Base-by-base conservation (phyloP, 2,329 filamentous ascomycete species). In the Triangularia verruculosa region DNA sequence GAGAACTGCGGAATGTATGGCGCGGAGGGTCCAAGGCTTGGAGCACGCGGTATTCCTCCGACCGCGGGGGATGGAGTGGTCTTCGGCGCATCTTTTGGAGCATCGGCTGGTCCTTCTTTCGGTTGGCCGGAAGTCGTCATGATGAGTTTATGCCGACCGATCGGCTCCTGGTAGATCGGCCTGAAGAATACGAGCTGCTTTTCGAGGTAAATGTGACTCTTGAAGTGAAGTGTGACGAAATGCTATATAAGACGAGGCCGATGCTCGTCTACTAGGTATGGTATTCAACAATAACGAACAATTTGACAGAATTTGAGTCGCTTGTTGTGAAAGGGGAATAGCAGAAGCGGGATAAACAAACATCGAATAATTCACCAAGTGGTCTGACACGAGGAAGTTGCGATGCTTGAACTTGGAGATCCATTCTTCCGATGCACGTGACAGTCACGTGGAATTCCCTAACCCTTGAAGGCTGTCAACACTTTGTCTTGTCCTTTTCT, bases 1-100 rank as follows among this genome's bases (percentile, higher is more conserved):
- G 74, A 69, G 57, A 74, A 74, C 61, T 74, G 72, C 3, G 70
- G 71, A 12, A 71, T 63, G 61, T 74, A 74, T 15, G 64, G 2
- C 68, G 66, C 20, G 66, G 67, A 17, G 65, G 54, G 15, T 66
- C 17, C 12, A 60, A 51, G 5, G 56, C 39, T 51, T 4, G 68
- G 30, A 20, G 39, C 39, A 8, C 11, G 51, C 51, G 17, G 64
- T 51, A n/a, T 22, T 47, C 15, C 52, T 15, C 39, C 47, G 47
- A 15, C 13, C 25, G 52, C 56, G 12, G n/a, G 17, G 32, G 15
- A 20, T 59, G 39, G 22, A 9, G 39, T 27, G 12, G 32, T 25
- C 9, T 47, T 58, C 1, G 20, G 32, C 1, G 12, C 56, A 58
- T 59, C 57, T 59, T 59, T 51, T 3, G 51, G 34, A 20, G 34